Evolutionary conservation across 192 early-diverging fungal genomes (phyloP), one percentile per base, ranked within the genome.

Genomic region (Coemansia sp.): DNA sequence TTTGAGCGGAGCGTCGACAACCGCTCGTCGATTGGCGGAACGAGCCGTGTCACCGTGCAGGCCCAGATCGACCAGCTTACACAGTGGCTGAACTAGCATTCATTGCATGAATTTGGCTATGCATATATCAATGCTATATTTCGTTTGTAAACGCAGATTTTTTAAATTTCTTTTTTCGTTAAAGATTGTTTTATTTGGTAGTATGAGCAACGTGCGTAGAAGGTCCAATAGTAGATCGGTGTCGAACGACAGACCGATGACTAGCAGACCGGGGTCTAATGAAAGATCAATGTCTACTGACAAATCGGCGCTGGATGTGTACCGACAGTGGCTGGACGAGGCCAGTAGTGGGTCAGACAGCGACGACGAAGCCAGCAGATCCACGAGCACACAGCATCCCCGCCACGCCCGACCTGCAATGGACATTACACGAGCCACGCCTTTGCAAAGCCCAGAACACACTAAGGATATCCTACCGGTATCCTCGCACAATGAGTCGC

Each of bases 1-100:
- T 97, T 85, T 83, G 95, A 97, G 60, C 78, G 75, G 45, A 94
- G 92, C 73, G 88, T 99, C 24, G 94, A 99, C 49, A 89, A 91
- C 73, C 85, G 97, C 38, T 86, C 83, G 58, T 91, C 93, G 9
- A 81, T 89, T 47, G 97, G 97, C 29, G 97, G 97, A 12, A 99
- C 97, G 4, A 89, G 88, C 61, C 84, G 85, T 21, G 81, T 64
- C 41, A 91, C 90, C 22, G 95, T 97, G 8, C 23, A 75, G 66
- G 86, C 69, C 47, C 97, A 99, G 85, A 93, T 99, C 48, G 72
- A 78, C n/a, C 63, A 73, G 65, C 73, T 98, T 32, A 89, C 90
- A 60, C 22, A 52, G 52, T 92, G 87, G 86, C 75, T 91, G 24
- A 51, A 52, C 21, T 78, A 38, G 32, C 32, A 32, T 32, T 8